Percentiles rank a stretch among this genome's conserved stretches.
Evolutionary conservation across 2,329 filamentous ascomycete genomes (phyloP).

Genomic region (Claviceps capensis): DNA sequence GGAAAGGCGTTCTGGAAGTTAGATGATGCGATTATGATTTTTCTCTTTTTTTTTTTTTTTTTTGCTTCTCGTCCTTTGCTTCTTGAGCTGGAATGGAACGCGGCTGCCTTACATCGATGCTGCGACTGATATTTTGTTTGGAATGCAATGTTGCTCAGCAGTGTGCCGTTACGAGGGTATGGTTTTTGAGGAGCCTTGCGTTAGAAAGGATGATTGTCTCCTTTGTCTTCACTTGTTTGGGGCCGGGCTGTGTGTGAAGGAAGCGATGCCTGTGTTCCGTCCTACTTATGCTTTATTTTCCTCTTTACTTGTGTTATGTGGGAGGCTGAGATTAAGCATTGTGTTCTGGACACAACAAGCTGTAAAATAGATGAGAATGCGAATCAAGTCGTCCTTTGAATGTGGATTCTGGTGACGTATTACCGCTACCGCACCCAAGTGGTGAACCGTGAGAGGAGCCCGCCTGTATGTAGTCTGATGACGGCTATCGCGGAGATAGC

Average conservation of each 20-base stretch:
- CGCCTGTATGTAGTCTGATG: background rate
- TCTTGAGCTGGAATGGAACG: background rate
- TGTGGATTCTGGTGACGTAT: too few species aligned
- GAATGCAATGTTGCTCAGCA: background rate
- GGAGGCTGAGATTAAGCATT: background rate
- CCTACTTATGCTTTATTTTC: background rate
- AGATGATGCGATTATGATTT: background rate
- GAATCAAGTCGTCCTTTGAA: background rate
- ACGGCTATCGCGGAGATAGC: too few species aligned
- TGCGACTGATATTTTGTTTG: conserved; percentile 5
- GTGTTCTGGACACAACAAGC: background rate
- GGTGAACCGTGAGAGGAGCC: background rate
- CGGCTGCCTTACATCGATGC: background rate
- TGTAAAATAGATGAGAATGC: background rate
- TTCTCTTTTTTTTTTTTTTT: background rate
- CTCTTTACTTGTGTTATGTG: background rate
- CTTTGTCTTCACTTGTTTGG: background rate
- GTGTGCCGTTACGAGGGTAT: background rate
- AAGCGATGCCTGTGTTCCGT: background rate
- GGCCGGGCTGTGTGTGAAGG: background rate
- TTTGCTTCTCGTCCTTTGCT: background rate
- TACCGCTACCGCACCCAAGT: too few species aligned
- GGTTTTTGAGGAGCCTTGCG: background rate
- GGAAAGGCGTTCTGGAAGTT: conserved; percentile 9
- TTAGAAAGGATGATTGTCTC: background rate